Evolutionary conservation across 2,329 filamentous ascomycete species (phyloP), one percentile per base, ranked within the genome.

Genomic region (Stachybotrys elegans): DNA sequence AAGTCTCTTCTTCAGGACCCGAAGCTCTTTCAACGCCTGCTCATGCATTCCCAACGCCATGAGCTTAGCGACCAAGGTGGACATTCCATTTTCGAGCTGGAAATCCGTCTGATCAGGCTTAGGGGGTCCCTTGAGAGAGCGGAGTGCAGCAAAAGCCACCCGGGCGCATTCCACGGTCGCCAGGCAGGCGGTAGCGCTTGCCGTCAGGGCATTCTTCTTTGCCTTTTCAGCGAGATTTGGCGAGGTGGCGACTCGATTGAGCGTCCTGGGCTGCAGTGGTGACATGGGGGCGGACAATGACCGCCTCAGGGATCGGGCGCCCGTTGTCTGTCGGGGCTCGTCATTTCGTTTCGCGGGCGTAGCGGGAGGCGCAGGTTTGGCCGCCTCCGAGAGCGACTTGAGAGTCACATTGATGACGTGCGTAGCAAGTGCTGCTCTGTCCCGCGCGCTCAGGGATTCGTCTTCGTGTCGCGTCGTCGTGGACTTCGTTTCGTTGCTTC

Each of bases 1-100:
- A 35, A 91, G 54, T 23, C 80, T 73, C 47, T 68, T 73, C 59
- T 87, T 89, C 51, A 91, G 59, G 11, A 82, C 66, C 32, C 78
- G 71, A 46, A 91, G 59, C 55, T 91, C 86, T 55, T 81, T 86
- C 34, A 81, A 63, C 0, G 87, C 86, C 45, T 84, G 69, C n/a
- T 81, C 78, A 37, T 85, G 77, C 42, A 90, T 61, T 1, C 79
- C 78, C 39, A 88, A 68, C 0, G 70, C 68, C 13, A 89, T 66
- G 1, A 91, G 68, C 57, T 83, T 88, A 31, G 78, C 77, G 31
- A 84, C 65, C 43, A 91, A 72, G 0, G 83, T 80, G 14, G 84
- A 78, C 73, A 88, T 86, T 43, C 86, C 87, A 47, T 73, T 81
- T 58, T 91, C 87, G 4, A 91, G 62, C 57, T 91, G 85, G 31